These are phyloP conservation scores for Naumovozyma castellii DNA, from an alignment of 805 yeast genomes.

Conservation along the genomic window DNA sequence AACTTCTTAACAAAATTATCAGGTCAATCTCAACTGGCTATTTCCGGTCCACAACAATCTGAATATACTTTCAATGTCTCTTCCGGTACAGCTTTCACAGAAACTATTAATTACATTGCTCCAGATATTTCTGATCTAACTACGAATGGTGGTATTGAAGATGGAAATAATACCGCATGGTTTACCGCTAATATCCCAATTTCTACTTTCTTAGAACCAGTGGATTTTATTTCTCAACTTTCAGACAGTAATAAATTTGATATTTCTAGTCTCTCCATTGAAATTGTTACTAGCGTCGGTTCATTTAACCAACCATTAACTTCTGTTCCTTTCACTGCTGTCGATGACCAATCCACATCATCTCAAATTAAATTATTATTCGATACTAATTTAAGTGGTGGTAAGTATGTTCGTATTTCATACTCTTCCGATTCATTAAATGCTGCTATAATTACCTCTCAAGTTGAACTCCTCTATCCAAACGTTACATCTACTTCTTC, in stretches of 20 bases:
- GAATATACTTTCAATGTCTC: constrained; percentile 18
- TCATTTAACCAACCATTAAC: constrained; percentile 19
- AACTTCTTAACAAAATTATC: constrained; percentile 20
- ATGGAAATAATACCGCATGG: constrained; percentile 19
- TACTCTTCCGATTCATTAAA: constrained; percentile 15
- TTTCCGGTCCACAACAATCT: constrained; percentile 11
- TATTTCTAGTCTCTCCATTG: constrained; percentile 12
- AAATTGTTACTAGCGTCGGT: constrained; percentile 19
- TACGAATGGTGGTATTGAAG: constrained; percentile 21
- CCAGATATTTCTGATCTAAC: constrained; percentile 11
- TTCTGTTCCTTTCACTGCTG: constrained; percentile 18
- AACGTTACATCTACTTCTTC: background rate
- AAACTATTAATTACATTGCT: constrained; percentile 16
- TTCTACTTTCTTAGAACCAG: constrained; percentile 9
- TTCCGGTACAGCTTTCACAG: constrained; percentile 11
- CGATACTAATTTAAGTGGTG: constrained; percentile 21
- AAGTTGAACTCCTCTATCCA: constrained; percentile 10
- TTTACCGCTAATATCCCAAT: constrained; percentile 25
- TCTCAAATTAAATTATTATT: constrained; percentile 13
- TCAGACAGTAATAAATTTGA: constrained; percentile 11
- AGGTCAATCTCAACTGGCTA: constrained; percentile 8
- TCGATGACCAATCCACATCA: constrained; percentile 19
- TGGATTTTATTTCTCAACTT: constrained; percentile 15
- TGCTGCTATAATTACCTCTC: constrained; percentile 9
- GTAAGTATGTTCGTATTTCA: constrained; percentile 20